phyloP scores from a whole-genome alignment of 257 asterid genomes.

The Paraleonurus japonicus region DNA sequence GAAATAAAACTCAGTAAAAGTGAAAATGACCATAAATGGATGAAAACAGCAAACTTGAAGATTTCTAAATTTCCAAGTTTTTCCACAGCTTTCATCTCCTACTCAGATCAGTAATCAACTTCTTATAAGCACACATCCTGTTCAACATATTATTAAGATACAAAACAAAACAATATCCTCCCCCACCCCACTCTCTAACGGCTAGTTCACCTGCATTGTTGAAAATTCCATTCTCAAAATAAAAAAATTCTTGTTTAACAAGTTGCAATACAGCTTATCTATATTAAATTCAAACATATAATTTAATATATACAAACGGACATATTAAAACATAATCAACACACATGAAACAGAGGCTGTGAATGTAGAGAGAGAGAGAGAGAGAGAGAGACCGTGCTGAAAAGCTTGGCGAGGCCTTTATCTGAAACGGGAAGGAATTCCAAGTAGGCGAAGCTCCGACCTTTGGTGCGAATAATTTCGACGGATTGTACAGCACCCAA shows the following conservation, averaged over 20 bases:
- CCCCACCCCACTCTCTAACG: background rate
- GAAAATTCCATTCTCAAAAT: background rate
- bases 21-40: background rate
- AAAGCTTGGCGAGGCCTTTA: constrained; percentile 81
- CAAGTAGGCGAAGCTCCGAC: constrained; percentile 82
- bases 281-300: background rate
- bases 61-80: background rate
- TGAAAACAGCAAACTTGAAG: background rate
- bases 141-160: background rate
- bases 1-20: background rate
- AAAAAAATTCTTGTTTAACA: too few relatives aligned
- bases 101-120: background rate
- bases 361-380: constrained; percentile 25
- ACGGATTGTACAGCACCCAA: constrained; percentile 69
- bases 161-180: background rate
- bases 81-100: background rate
- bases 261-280: background rate
- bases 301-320: too few relatives aligned
- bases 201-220: background rate
- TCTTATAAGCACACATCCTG: background rate
- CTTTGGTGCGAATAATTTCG: constrained; percentile 73
- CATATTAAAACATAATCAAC: background rate
- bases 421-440: constrained; percentile 78
- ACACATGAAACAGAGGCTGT: background rate
- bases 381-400: constrained; percentile 66